Base-by-base conservation (phyloP, 257 asterid genomes). In the Primulina eburnea region DNA sequence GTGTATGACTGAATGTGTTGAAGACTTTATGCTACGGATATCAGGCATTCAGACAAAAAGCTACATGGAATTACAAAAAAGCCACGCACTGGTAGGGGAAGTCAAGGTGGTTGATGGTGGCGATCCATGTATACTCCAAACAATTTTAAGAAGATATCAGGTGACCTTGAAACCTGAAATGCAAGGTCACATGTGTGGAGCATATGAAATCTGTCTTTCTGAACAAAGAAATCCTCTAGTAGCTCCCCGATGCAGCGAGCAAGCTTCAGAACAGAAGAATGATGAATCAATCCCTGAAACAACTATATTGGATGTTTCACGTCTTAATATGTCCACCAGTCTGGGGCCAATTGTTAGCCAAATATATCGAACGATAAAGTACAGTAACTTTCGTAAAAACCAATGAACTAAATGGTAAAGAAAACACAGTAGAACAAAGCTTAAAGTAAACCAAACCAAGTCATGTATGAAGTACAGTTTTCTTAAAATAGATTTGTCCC, bases 331-430 rank as follows among this genome's bases (percentile, higher is more conserved):
- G 82, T 84, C 58, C 99, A 94, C 76, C 99, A 89, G 69, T 94
- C 96, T n/a, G 97, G 99, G 69, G 96, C 91, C 67, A 91, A 94
- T 75, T 89, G n/a, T n/a, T n/a, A n/a, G n/a, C n/a, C n/a, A n/a
- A n/a, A n/a, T n/a, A n/a, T n/a, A n/a, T n/a, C n/a, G n/a, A n/a
- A n/a, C n/a, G n/a, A n/a, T n/a, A n/a, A n/a, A n/a, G n/a, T n/a
- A n/a, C n/a, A n/a, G n/a, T n/a, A n/a, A n/a, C n/a, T n/a, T n/a
- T n/a, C n/a, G n/a, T n/a, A n/a, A n/a, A n/a, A n/a, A n/a, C n/a
- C n/a, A n/a, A n/a, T n/a, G n/a, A n/a, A n/a, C n/a, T n/a, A n/a
- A n/a, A n/a, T n/a, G n/a, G n/a, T n/a, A n/a, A n/a, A n/a, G n/a
- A n/a, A n/a, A n/a, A n/a, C n/a, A n/a, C n/a, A n/a, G n/a, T n/a